Percentiles rank a stretch among this genome's conserved stretches.
Evolutionary conservation across 345 rosid species (phyloP).

Genomic region (Angophora floribunda): DNA sequence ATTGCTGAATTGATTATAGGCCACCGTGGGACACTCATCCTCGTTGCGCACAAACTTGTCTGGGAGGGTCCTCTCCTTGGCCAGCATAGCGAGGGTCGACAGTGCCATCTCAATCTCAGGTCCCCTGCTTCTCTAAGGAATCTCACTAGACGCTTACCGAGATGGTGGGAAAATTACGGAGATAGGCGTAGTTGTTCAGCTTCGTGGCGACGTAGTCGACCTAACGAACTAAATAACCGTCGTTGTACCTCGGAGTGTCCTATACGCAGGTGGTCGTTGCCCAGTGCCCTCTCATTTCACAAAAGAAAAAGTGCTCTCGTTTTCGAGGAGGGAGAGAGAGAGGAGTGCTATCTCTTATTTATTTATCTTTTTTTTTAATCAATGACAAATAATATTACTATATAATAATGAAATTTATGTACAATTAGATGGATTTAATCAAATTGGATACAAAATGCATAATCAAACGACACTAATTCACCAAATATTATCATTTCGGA

Average conservation of each 20-base stretch:
- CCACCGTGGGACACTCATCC: conserved; percentile 81
- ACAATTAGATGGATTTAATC: background rate
- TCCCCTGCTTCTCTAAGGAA: background rate
- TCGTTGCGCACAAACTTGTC: conserved; percentile 62
- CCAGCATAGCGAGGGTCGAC: conserved; percentile 52
- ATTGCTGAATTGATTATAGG: conserved; percentile 62
- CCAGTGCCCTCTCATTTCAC: too few relatives aligned
- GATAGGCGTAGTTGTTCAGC: background rate
- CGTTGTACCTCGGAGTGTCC: too few relatives aligned
- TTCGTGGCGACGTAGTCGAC: background rate
- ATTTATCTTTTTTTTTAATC: background rate
- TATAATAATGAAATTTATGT: too few relatives aligned
- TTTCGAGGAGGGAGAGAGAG: too few relatives aligned
- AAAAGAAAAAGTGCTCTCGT: too few relatives aligned
- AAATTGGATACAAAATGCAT: background rate
- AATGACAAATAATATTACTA: background rate
- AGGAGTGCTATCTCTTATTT: background rate
- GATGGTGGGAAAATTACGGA: background rate
- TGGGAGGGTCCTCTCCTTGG: conserved; percentile 44
- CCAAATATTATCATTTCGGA: too few relatives aligned
- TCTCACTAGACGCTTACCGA: background rate
- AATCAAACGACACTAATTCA: too few relatives aligned
- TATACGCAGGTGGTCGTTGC: too few relatives aligned
- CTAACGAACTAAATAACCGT: background rate
- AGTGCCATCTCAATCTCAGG: background rate